These are phyloP conservation scores for Porpolomopsis calyptriformis DNA, from an alignment of 768 basidiomycete species.

Conservation along the genomic window DNA sequence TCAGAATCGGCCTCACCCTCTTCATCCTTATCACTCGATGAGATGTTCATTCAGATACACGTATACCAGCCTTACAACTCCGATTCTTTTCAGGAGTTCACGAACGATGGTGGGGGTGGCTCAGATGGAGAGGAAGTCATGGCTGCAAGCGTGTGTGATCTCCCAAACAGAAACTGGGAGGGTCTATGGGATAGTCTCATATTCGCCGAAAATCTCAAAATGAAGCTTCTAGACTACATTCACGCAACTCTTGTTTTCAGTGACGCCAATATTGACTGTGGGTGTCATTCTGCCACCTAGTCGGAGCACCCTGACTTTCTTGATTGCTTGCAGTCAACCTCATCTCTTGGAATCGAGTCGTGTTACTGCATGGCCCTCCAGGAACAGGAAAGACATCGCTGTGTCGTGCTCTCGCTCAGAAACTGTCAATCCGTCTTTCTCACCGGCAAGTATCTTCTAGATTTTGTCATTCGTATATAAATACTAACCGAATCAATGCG, in stretches of 20 bases:
- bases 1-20: conserved; percentile 61
- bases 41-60: conserved; percentile 67
- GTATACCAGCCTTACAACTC: conserved; percentile 73
- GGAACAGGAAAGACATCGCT: conserved; percentile 97
- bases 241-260: conserved; percentile 90
- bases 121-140: conserved; percentile 64
- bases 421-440: conserved; percentile 82
- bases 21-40: conserved; percentile 40
- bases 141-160: conserved; percentile 82
- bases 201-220: conserved; percentile 75
- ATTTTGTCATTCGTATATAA: conserved; percentile 3
- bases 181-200: conserved; percentile 91
- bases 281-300: conserved; percentile 19
- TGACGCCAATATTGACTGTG: conserved; percentile 78
- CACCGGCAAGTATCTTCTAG: conserved; percentile 44
- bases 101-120: conserved; percentile 37
- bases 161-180: conserved; percentile 77
- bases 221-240: conserved; percentile 85
- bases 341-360: conserved; percentile 91
- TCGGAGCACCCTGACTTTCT: not conserved
- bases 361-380: conserved; percentile 91
- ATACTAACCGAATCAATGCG: conserved; percentile 1
- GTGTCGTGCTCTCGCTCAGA: conserved; percentile 91
- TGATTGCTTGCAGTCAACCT: conserved; percentile 53
- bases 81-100: conserved; percentile 66